Conservation (phyloP, 2,329 filamentous ascomycete species). For the Pseudogymnoascus sp. region DNA sequence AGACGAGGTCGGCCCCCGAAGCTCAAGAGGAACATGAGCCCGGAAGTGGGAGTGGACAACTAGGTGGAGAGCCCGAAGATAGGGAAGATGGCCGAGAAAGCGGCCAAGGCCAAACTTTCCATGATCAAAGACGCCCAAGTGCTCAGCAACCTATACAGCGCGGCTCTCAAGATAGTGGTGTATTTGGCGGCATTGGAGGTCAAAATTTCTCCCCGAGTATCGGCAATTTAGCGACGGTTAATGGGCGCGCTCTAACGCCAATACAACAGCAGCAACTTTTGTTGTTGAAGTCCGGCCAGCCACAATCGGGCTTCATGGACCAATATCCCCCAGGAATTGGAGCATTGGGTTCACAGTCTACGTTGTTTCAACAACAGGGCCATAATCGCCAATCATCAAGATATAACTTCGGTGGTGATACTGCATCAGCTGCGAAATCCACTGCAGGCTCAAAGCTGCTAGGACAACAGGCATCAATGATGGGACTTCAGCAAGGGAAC, state of each 20-base stretch:
- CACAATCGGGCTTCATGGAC: constrained; percentile 42
- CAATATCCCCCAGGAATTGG: constrained; percentile 50
- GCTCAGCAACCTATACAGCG: constrained; percentile 74
- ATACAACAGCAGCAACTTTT: constrained; percentile 67
- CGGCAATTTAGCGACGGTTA: constrained; percentile 49
- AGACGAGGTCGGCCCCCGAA: constrained; percentile 38
- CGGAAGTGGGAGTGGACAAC: constrained; percentile 74
- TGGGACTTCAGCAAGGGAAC: constrained; percentile 56
- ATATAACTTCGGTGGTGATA: constrained; percentile 80
- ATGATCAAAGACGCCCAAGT: constrained; percentile 53
- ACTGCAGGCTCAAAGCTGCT: constrained; percentile 67
- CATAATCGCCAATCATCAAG: constrained; percentile 79
- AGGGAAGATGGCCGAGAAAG: constrained; percentile 45
- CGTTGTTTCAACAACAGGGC: constrained; percentile 50
- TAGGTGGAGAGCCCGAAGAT: constrained; percentile 90
- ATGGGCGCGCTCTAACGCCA: constrained; percentile 66
- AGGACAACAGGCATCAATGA: constrained; percentile 82
- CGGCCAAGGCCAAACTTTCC: constrained; percentile 34
- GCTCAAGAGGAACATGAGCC: constrained; percentile 61
- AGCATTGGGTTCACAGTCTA: constrained; percentile 32
- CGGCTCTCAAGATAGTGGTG: constrained; percentile 38
- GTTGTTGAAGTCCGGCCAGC: constrained; percentile 39
- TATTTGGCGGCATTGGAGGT: constrained; percentile 42
- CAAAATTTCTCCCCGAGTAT: constrained; percentile 41
- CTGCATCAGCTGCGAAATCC: constrained; percentile 57